Evolutionary conservation across 257 asterid genomes (phyloP), one percentile per base, ranked within the genome.

Genomic region (Nicotiana tabacum): DNA sequence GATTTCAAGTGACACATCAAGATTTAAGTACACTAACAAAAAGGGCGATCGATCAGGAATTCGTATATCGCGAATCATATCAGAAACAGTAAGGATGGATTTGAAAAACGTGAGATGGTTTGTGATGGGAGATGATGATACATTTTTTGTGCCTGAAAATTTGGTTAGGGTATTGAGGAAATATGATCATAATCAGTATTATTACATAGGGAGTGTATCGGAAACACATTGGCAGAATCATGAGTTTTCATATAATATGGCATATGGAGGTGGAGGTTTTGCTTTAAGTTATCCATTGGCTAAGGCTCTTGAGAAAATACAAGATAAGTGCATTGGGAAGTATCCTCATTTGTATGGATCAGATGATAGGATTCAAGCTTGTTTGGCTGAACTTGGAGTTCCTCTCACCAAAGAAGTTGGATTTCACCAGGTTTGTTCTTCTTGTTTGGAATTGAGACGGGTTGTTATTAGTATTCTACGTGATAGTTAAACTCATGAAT

Each of bases 51-150:
- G 88, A 15, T 86, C 91, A 0, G 90, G 89, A 0, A 21, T 88
- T 29, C 81, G 90, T 5, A 69, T 90, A 27, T 39, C 88, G 0
- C 76, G 90, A 18, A 80, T 86, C 5, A 58, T 86, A 0, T 86
- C 89, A 0, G 91, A 89, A 32, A 86, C 90, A 0, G 39, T 83
- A 56, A 68, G 90, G 81, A 37, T 84, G 2, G 88, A 86, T 13
- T 64, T 83, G 56, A 15, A 83, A 11, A 77, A 88, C 21, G 90
- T 85, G 79, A 80, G 92, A 55, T 90, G 92, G 92, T 66, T 86
- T 29, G 91, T 89, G 35, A 62, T 88, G 83, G 90, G 88, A 4
- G 91, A 89, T 64, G 92, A 88, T 9, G 91, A 90, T 9, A 90
- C 92, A 1, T 76, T 88, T n/a, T 85, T 90, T 21, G 85, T 90